Base-by-base conservation (phyloP, 805 yeast species). In the Metschnikowia peoriensis region DNA sequence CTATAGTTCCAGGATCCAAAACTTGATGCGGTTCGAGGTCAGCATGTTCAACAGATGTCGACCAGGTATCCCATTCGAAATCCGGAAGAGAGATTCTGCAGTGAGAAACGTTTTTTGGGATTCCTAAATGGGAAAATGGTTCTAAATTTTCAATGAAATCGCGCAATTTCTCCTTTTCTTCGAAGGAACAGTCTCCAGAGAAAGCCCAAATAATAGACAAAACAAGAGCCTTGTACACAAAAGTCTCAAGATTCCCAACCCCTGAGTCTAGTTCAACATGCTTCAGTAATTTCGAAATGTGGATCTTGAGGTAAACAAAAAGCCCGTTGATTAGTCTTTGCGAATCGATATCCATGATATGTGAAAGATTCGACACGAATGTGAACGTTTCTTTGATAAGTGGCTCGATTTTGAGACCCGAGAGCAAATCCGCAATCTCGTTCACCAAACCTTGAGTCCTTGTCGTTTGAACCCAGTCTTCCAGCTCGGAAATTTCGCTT, bases 21-120 rank as follows among this genome's bases (percentile, higher is more conserved):
- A 90, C 80, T 42, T 84, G 79, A 27, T 82, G 81, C 0, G 86
- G 78, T 42, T 85, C 88, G 3, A 87, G 63, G 6, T 77, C 77
- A 1, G 68, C 57, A 0, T 56, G 52, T 0, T 79, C 78, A 0
- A 86, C 81, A 8, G 59, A 56, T 0, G 62, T 47, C 6, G 61
- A 53, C 76, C 81, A 75, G 2, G 70, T 56, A 1, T 56, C 58
- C 85, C 88, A 82, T 0, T 69, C 69, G 9, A 77, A 75, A 2
- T 73, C 78, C 0, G 81, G 77, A 1, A 75, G 62, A 0, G 78
- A 62, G 2, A 81, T 67, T 46, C 76, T 77, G 34, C 70, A 70
- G 47, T 83, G 81, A 14, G 78, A 56, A 9, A 75, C 55, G 11
- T 53, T 54, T 7, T 29, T 40, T 15, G 57, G 54, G n/a, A 45